Conservation (phyloP, 352 stramenopile species). For the Globisporangium cylindrosporum region DNA sequence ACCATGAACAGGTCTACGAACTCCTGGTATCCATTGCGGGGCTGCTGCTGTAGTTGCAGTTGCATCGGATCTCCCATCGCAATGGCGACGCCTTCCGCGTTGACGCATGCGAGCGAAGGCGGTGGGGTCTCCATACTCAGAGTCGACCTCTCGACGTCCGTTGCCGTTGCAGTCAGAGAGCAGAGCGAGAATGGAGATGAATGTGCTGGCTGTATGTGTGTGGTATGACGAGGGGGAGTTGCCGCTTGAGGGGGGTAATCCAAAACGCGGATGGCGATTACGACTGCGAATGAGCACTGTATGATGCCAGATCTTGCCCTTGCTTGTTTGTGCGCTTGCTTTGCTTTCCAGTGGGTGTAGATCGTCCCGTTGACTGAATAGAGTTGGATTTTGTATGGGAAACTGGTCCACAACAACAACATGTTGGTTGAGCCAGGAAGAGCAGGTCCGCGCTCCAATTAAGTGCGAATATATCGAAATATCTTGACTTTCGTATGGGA, state of each 20-base stretch:
- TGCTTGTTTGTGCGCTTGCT: background rate
- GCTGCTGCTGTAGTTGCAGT: background rate
- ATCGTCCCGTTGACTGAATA: background rate
- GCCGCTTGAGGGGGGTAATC: constrained; percentile 1
- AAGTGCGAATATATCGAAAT: background rate
- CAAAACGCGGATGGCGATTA: constrained; percentile 1
- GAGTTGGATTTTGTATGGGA: background rate
- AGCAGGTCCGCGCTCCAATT: background rate
- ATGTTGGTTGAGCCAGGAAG: background rate
- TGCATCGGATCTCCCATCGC: background rate
- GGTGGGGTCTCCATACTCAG: background rate
- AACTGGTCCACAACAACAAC: background rate
- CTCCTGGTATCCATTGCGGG: constrained; percentile 24
- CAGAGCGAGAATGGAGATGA: background rate
- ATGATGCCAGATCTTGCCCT: background rate
- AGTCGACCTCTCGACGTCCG: background rate
- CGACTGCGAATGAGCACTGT: background rate
- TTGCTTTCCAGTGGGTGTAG: background rate
- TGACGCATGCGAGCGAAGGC: background rate
- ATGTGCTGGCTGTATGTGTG: background rate
- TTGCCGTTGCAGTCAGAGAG: background rate
- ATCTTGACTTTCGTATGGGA: background rate
- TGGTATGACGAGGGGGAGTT: background rate
- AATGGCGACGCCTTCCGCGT: background rate
- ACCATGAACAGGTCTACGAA: constrained; percentile 69